Evolutionary conservation across 1,139 yeast species (phyloP).

Genomic region (Protomyces arabidopsidicola): DNA sequence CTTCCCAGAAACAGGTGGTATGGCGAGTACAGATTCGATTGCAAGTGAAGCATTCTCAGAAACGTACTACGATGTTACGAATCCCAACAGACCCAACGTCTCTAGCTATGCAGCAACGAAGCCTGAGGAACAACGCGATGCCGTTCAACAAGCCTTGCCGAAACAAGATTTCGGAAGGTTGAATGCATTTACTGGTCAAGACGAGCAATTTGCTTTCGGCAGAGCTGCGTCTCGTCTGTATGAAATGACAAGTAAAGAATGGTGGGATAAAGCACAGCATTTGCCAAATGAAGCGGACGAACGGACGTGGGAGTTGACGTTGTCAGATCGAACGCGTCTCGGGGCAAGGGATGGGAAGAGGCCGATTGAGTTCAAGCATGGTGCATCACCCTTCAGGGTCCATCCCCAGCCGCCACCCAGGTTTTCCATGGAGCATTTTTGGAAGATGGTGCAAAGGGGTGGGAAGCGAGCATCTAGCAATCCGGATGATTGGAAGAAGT

Average conservation of each 20-base stretch:
- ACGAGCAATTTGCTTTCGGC: slow-evolving; percentile 68
- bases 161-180: slow-evolving; percentile 47
- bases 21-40: slow-evolving; percentile 10
- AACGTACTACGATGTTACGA: slow-evolving; percentile 55
- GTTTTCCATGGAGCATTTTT: slow-evolving; percentile 52
- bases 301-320: slow-evolving; percentile 5
- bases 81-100: slow-evolving; percentile 67
- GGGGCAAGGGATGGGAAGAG: background rate
- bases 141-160: slow-evolving; percentile 8
- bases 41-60: slow-evolving; percentile 46
- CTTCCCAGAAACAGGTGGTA: slow-evolving; percentile 50
- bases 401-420: slow-evolving; percentile 44
- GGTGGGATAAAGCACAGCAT: slow-evolving; percentile 43
- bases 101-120: slow-evolving; percentile 51
- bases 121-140: slow-evolving; percentile 38
- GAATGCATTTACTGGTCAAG: slow-evolving; percentile 68
- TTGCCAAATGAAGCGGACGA: slow-evolving; percentile 26
- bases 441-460: slow-evolving; percentile 65
- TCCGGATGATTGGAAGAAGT: slow-evolving; percentile 17
- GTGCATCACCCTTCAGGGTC: slow-evolving; percentile 27
- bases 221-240: slow-evolving; percentile 64
- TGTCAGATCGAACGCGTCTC: background rate
- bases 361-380: slow-evolving; percentile 9
- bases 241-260: slow-evolving; percentile 58
- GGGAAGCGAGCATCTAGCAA: slow-evolving; percentile 52